These are phyloP conservation scores for Penicillium goetzii DNA, from an alignment of 495 filamentous ascomycete genomes.

Conservation along the genomic window DNA sequence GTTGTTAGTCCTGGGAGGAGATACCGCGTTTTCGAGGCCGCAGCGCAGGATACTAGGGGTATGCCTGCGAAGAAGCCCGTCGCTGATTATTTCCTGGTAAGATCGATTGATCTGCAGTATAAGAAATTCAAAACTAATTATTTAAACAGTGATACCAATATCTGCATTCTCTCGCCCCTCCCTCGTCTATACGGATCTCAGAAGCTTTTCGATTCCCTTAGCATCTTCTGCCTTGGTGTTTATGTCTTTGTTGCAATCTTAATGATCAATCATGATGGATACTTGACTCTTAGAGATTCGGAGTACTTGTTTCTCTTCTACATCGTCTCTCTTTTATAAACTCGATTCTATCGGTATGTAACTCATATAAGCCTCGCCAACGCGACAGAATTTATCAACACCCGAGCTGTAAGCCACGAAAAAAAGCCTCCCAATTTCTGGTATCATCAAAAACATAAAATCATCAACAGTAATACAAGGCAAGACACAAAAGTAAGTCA, in stretches of 20 bases:
- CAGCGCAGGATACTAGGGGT: constrained; percentile 92
- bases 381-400: neutral
- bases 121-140: constrained; percentile 8
- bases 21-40: constrained; percentile 96
- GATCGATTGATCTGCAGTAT: constrained; percentile 5
- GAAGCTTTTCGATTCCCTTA: constrained; percentile 20
- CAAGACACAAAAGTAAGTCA: neutral
- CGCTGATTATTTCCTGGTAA: constrained; percentile 91
- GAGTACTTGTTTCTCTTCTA: neutral
- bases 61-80: constrained; percentile 99
- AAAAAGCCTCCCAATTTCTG: constrained; percentile 7
- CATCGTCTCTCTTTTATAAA: neutral
- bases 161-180: constrained; percentile 19
- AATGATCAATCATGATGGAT: constrained; percentile 36
- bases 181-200: constrained; percentile 16
- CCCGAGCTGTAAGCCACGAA: neutral
- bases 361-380: neutral
- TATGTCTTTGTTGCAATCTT: constrained; percentile 23
- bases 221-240: constrained; percentile 34
- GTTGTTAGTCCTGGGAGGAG: constrained; percentile 79
- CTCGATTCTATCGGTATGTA: neutral
- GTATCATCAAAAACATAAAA: constrained; percentile 14
- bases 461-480: constrained; percentile 5
- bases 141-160: constrained; percentile 31
- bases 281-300: constrained; percentile 10